phyloP scores from a whole-genome alignment of 371 early-diverging fungal species.

The Conidiobolus incongruus region DNA sequence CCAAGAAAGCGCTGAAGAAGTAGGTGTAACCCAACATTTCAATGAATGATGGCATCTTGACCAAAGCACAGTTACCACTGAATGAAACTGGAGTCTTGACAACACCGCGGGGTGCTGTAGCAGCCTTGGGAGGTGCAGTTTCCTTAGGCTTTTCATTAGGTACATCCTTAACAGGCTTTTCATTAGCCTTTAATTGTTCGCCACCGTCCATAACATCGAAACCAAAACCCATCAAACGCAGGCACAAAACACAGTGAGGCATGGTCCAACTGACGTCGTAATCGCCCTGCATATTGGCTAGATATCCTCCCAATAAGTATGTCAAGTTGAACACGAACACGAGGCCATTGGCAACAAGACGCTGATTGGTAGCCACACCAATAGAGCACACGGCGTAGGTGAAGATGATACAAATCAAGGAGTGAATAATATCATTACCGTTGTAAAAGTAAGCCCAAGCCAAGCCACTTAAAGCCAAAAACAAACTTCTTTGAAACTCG shows the following conservation, averaged over 20 bases:
- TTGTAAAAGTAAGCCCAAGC: constrained; percentile 28
- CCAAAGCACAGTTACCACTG: constrained; percentile 7
- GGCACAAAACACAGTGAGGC: constrained; percentile 43
- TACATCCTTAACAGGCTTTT: neutral
- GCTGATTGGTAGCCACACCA: constrained; percentile 6
- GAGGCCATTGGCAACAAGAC: constrained; percentile 10
- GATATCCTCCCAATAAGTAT: constrained; percentile 30
- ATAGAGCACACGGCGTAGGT: constrained; percentile 20
- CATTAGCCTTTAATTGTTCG: neutral
- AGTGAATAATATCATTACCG: constrained; percentile 27
- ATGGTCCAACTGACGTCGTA: constrained; percentile 50
- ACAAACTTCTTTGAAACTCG: constrained; percentile 15
- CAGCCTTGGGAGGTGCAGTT: neutral
- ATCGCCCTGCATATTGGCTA: constrained; percentile 21
- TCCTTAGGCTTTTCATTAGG: neutral
- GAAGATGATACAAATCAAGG: constrained; percentile 21
- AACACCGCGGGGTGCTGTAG: neutral
- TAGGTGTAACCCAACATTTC: constrained; percentile 29
- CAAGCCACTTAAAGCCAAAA: constrained; percentile 21
- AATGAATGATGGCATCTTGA: constrained; percentile 18
- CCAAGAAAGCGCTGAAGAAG: constrained; percentile 36
- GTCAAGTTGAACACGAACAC: constrained; percentile 32
- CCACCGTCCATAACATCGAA: constrained; percentile 1
- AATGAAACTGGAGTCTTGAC: constrained; percentile 1
- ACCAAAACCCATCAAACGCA: constrained; percentile 45